Conservation (phyloP, 371 early-diverging fungal species). For the Nosema granulosis region DNA sequence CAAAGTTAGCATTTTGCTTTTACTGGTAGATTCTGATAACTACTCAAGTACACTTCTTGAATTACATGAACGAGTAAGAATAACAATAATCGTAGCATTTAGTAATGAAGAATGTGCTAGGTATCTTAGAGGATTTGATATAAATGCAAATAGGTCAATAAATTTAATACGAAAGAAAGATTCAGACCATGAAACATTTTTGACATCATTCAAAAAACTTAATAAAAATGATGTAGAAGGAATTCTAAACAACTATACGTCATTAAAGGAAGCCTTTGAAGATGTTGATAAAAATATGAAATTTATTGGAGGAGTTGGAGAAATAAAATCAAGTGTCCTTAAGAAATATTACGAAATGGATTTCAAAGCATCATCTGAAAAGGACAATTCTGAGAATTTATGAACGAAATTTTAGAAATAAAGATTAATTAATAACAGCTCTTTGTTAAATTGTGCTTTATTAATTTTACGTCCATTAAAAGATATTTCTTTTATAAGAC, state of each 20-base stretch:
- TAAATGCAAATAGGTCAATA: conserved; percentile 28
- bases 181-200: conserved; percentile 39
- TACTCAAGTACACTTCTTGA: conserved; percentile 36
- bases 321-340: conserved; percentile 24
- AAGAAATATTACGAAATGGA: conserved; percentile 40
- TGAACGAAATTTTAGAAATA: background rate
- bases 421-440: background rate
- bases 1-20: conserved; percentile 51
- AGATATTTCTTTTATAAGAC: too few relatives aligned
- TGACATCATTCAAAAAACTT: conserved; percentile 48
- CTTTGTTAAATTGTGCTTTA: background rate
- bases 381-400: background rate
- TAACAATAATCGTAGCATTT: conserved; percentile 50
- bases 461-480: too few relatives aligned
- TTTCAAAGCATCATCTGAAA: conserved; percentile 38
- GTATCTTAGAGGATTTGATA: conserved; percentile 56
- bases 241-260: conserved; percentile 22
- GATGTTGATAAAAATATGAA: conserved; percentile 22
- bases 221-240: conserved; percentile 42
- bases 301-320: conserved; percentile 39
- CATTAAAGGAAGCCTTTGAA: conserved; percentile 35
- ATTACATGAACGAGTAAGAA: conserved; percentile 26
- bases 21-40: conserved; percentile 54
- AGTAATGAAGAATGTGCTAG: conserved; percentile 57
- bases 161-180: conserved; percentile 49